Evolutionary conservation across 2,329 filamentous ascomycete genomes (phyloP), one percentile per base, ranked within the genome.

Genomic region (Cladosporium austrohemisphaericum): DNA sequence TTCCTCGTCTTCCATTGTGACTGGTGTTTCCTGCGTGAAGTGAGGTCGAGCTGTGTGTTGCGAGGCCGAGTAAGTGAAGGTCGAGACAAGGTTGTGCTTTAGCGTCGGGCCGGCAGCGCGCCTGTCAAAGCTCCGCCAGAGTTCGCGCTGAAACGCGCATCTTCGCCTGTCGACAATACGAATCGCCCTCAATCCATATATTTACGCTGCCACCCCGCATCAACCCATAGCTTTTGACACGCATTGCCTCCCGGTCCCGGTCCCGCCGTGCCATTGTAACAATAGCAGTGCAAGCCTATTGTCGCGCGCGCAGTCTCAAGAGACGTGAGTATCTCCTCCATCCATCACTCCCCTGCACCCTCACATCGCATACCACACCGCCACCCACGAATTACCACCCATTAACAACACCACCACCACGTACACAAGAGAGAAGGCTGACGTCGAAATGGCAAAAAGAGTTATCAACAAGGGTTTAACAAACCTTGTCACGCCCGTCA

Each of bases 1-100:
- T 51, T 77, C 74, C 54, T 76, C 74, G 53, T 76, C 74, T 32
- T 75, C 73, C 74, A 76, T 76, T 16, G 10, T 49, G n/a, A 22
- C 28, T 13, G 19, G 32, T 14, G 22, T 46, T n/a, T 31, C 5
- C 8, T 19, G 11, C 16, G 18, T 18, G 23, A 16, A 28, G 31
- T 35, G 9, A 32, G 16, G 20, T 41, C 36, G 20, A 26, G 37
- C 13, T 40, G 18, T 26, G 11, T n/a, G 3, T 7, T 13, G 5
- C 4, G 11, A 6, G 22, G 10, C 28, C 8, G 23, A n/a, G 14
- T 23, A 40, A 25, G 33, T 48, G 41, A 41, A 43, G 36, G 36
- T 50, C n/a, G 20, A 26, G 43, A 25, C 20, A 41, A 40, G 19
- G 26, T 23, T 29, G 43, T 5, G 11, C n/a, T 33, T 41, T 31